A percentile compares a stretch with the other conserved stretches of the same genome.
phyloP scores from a whole-genome alignment of 768 basidiomycete genomes.

The Tricholomella constricta region DNA sequence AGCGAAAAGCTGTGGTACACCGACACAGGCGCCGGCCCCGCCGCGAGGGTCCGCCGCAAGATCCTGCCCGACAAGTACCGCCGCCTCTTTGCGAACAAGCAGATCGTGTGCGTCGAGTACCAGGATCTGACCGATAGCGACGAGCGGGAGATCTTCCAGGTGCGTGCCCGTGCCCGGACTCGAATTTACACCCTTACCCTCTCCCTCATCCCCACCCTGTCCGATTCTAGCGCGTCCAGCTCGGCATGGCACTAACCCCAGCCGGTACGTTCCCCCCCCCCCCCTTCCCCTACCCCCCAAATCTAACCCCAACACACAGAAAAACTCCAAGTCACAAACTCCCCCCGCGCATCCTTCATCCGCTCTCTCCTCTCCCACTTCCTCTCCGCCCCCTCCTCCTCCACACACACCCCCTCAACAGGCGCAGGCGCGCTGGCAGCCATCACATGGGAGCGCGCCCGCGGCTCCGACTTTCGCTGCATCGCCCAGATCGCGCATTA shows the following conservation, averaged over 20 bases:
- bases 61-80: constrained; percentile 54
- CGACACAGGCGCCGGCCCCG: constrained; percentile 14
- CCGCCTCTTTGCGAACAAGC: constrained; percentile 68
- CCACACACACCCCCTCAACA: constrained; percentile 44
- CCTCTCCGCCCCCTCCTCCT: constrained; percentile 53
- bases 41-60: constrained; percentile 1
- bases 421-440: constrained; percentile 36
- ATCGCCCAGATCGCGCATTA: constrained; percentile 55
- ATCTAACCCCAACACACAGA: constrained; percentile 36
- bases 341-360: constrained; percentile 58
- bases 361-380: constrained; percentile 54
- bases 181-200: background rate
- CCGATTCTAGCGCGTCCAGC: constrained; percentile 62
- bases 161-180: too few species aligned
- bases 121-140: constrained; percentile 54
- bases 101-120: constrained; percentile 83
- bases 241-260: constrained; percentile 76
- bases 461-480: constrained; percentile 62
- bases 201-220: background rate
- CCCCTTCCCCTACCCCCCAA: background rate
- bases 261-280: constrained; percentile 45
- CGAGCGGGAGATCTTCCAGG: constrained; percentile 76
- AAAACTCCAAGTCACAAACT: constrained; percentile 66
- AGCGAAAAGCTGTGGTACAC: constrained; percentile 60
- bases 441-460: constrained; percentile 50